Base-by-base conservation (phyloP, 768 basidiomycete species). In the Terana coerulea region DNA sequence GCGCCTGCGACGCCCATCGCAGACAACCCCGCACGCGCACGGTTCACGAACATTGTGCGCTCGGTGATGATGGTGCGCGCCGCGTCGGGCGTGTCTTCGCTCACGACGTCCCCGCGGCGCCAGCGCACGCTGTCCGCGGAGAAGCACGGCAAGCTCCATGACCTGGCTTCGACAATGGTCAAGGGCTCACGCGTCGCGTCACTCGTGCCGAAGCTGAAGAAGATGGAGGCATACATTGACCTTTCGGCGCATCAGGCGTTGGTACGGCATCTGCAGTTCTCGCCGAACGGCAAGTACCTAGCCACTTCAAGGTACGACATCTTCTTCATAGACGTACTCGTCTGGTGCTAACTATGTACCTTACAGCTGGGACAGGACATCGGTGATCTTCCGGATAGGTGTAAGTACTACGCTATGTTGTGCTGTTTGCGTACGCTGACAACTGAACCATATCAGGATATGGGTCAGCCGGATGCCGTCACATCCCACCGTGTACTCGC, bases 241-340 rank as follows among this genome's bases (percentile, higher is more conserved):
- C 64, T 86, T 19, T 75, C 76, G 9, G 80, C 81, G 5, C 88
- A 89, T 64, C 69, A 73, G 47, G 86, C 83, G 6, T 75, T 88
- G 25, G 86, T 90, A 15, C 66, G 82, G 47, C 83, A 88, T 64
- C 63, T 90, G 60, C 81, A 88, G 63, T 90, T 89, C 68, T 87
- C 84, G 1, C 86, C 86, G 1, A 79, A 88, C 64, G 88, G 88
- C 17, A 81, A 75, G 61, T 86, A 78, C 60, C 62, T 90, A 58
- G 88, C 86, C 3, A 88, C 86, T 3, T 85, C 84, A 25, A 84
- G 84, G 78, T 83, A 58, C 43, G 68, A 33, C 14, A 37, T 43
- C 26, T n/a, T n/a, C 29, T 50, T 53, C 33, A 11, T 41, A 3
- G 26, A 49, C 34, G 4, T 24, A 11, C 3, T 1, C 39, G 34